Evolutionary conservation across 73 alveolate species (phyloP).

Genomic region (Durusdinium trenchii): DNA sequence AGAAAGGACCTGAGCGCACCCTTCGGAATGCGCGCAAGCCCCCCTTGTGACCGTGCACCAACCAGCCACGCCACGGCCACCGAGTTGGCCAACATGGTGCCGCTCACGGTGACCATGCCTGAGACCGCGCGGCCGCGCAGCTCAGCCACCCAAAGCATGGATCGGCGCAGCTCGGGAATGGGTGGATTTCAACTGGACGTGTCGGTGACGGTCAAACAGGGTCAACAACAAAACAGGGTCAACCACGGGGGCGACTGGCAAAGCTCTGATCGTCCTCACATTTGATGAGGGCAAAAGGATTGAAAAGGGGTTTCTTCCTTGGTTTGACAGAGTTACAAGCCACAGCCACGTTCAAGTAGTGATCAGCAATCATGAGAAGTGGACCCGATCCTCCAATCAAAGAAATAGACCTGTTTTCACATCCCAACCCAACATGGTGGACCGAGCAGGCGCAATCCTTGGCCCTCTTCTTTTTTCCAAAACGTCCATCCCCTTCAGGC

Average conservation of each 20-base stretch:
- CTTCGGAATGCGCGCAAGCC: neutral
- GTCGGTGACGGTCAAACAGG: neutral
- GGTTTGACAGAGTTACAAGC: no score
- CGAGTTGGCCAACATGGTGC: slow-evolving; percentile 72
- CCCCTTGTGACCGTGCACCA: neutral
- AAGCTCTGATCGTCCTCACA: neutral
- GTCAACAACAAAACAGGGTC: neutral
- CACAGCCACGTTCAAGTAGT: no score
- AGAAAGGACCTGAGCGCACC: neutral
- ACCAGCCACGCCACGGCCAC: slow-evolving; percentile 40
- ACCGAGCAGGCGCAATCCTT: no score
- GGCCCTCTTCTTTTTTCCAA: no score
- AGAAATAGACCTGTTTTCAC: no score
- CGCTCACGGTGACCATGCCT: slow-evolving; percentile 78
- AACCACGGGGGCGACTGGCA: neutral
- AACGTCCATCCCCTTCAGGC: no score
- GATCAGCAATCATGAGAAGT: no score
- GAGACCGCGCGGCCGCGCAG: neutral
- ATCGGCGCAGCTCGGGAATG: neutral
- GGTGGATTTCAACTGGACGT: neutral
- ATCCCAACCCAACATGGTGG: no score
- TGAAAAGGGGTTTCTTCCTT: no score
- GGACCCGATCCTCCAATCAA: no score
- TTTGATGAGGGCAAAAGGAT: neutral
- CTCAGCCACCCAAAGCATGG: neutral